A percentile compares a stretch with the other conserved stretches of the same genome.
phyloP scores from a whole-genome alignment of 495 filamentous ascomycete species.

The Aspergillus bertholletiae region DNA sequence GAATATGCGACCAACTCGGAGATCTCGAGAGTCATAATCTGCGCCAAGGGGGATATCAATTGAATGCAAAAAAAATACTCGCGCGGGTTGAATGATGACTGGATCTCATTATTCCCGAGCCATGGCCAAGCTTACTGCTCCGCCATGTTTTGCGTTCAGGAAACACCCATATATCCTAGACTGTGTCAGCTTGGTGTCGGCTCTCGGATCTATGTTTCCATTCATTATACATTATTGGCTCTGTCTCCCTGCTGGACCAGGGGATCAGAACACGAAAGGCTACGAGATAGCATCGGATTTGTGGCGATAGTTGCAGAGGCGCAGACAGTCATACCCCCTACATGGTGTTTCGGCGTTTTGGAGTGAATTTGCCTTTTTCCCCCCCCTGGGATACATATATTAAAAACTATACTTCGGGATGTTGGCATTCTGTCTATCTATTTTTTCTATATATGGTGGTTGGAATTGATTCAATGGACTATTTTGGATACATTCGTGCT shows the following conservation, averaged over 20 bases:
- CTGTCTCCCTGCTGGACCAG: slow-evolving; percentile 9
- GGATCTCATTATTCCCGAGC: neutral
- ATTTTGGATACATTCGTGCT: neutral
- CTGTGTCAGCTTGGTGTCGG: neutral
- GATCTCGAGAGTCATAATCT: neutral
- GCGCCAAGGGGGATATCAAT: neutral
- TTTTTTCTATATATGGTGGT: neutral
- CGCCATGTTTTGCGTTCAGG: neutral
- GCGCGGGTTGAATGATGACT: neutral
- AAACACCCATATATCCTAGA: neutral
- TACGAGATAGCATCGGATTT: slow-evolving; percentile 8
- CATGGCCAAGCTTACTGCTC: neutral
- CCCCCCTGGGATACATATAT: neutral
- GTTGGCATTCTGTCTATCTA: neutral
- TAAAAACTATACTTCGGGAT: neutral
- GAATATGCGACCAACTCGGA: slow-evolving; percentile 11
- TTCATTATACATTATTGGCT: slow-evolving; percentile 10
- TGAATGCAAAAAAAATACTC: neutral
- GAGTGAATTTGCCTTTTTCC: neutral
- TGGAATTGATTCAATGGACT: neutral
- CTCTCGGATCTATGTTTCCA: slow-evolving; percentile 7
- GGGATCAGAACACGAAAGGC: slow-evolving; percentile 3
- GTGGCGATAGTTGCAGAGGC: slow-evolving; percentile 12
- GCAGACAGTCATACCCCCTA: slow-evolving; percentile 3
- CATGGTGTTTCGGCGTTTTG: neutral